These are phyloP conservation scores for Debaryomyces sp. DNA, from an alignment of 1,139 yeast species.

Conservation along the genomic window DNA sequence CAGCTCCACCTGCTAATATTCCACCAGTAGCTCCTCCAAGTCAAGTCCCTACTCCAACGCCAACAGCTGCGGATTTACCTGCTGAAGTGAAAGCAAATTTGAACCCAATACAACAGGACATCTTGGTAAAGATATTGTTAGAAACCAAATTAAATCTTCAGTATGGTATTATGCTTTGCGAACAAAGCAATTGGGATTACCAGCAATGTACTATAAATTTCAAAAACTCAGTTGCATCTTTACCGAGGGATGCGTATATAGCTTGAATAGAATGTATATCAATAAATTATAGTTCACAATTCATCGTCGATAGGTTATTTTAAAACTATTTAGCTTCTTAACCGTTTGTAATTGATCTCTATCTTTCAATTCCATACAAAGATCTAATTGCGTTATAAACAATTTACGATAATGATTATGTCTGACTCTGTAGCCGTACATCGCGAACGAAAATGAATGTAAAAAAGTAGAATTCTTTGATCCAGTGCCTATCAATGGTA, in stretches of 20 bases:
- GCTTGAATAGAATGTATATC: slow-evolving; percentile 5
- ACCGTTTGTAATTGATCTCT: background rate
- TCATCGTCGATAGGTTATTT: background rate
- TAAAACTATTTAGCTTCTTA: background rate
- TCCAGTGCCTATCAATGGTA: background rate
- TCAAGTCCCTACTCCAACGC: slow-evolving; percentile 20
- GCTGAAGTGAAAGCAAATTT: slow-evolving; percentile 58
- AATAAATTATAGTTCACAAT: background rate
- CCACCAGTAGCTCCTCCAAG: slow-evolving; percentile 13
- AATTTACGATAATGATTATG: background rate
- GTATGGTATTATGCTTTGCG: slow-evolving; percentile 81
- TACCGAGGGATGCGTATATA: slow-evolving; percentile 46
- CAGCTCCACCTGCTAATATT: slow-evolving; percentile 12
- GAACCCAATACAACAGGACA: slow-evolving; percentile 61
- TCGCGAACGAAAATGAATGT: background rate
- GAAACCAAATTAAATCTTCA: slow-evolving; percentile 80
- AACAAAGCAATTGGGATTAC: slow-evolving; percentile 87
- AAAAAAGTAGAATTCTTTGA: background rate
- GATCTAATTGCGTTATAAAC: background rate
- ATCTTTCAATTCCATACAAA: background rate
- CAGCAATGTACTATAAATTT: slow-evolving; percentile 72
- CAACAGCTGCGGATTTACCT: slow-evolving; percentile 44
- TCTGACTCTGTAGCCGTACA: background rate
- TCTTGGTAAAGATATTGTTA: slow-evolving; percentile 63
- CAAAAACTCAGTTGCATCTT: slow-evolving; percentile 55